Base-by-base conservation (phyloP, 108 stramenopile species). In the Cyclotella choctawhatcheeana region DNA sequence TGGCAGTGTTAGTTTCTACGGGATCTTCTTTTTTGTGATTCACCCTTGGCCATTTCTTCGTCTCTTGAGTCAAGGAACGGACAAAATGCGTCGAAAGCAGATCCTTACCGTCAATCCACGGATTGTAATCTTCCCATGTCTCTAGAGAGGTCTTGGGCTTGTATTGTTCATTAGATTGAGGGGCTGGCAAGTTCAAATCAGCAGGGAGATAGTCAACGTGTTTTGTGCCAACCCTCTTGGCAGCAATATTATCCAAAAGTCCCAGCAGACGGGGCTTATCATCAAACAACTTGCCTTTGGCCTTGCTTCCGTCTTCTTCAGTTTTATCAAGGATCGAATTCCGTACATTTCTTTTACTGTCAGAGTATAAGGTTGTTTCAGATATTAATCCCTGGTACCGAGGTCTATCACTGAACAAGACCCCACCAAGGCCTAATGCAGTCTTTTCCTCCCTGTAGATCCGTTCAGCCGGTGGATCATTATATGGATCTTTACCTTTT, bases 61-160 rank as follows among this genome's bases (percentile, higher is more conserved):
- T 77, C 20, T 60, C 77, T 7, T 64, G 64, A 25, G 58, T 51
- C 22, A 91, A 73, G 0, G 84, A 64, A 18, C 81, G 59, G 17
- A 89, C 61, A 35, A 91, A 87, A 25, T 84, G 79, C 18, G 83
- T 74, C 51, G 68, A 63, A 24, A 81, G 71, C 30, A 75, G 81
- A 18, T 84, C 84, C 60, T 80, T 83, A 2, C 88, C 88, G 1
- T 77, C 87, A 0, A 68, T 67, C 90, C 90, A 91, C 2, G 90
- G 90, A 47, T 91, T 87, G 66, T 85, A 91, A 34, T 74, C 86
- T n/a, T 76, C 52, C 90, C 90, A 89, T 65, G 89, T 87, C 35
- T 85, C 84, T 20, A 73, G 73, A 0, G 84, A 82, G 24, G 78
- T 64, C 31, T 86, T 65, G 8, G 90, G 87, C 59, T 82, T 84